A percentile compares a stretch with the other conserved stretches of the same genome.
phyloP scores from a whole-genome alignment of 2,329 filamentous ascomycete genomes.

The Metarhizium sp. region DNA sequence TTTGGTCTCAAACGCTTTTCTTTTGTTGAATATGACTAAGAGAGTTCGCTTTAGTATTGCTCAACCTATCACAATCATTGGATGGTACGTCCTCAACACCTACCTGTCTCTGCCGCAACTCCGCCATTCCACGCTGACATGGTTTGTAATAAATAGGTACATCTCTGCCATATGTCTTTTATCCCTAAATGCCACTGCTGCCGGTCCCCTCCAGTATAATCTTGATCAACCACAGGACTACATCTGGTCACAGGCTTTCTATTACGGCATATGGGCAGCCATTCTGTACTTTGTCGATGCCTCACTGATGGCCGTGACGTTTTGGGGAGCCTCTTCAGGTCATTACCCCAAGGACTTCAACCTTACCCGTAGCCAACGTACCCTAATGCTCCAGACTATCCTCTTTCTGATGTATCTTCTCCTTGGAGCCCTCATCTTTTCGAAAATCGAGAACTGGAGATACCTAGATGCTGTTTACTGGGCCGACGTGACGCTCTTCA shows the following conservation, averaged over 20 bases:
- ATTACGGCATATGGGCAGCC: constrained; percentile 75
- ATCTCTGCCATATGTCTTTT: constrained; percentile 56
- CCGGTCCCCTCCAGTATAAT: constrained; percentile 39
- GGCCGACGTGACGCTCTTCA: constrained; percentile 63
- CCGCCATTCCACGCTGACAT: not conserved
- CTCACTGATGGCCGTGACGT: constrained; percentile 68
- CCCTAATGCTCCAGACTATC: constrained; percentile 85
- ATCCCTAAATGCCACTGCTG: constrained; percentile 55
- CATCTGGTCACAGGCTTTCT: constrained; percentile 72
- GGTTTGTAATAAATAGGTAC: constrained; percentile 26
- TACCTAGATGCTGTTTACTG: constrained; percentile 75
- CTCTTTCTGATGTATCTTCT: constrained; percentile 74
- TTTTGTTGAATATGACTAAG: constrained; percentile 80
- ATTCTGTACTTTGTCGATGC: constrained; percentile 71
- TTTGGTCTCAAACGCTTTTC: constrained; percentile 67
- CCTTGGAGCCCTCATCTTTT: constrained; percentile 67
- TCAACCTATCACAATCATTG: constrained; percentile 71
- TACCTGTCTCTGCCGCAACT: not conserved
- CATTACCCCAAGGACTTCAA: constrained; percentile 73
- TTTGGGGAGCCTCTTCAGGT: constrained; percentile 58
- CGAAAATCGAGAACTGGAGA: constrained; percentile 60
- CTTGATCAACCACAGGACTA: constrained; percentile 38
- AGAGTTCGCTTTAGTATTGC: constrained; percentile 72
- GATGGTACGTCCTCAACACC: constrained; percentile 49
- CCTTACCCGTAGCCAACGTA: constrained; percentile 72